These are phyloP conservation scores for Trypanosoma rangeli DNA, from an alignment of 208 protist species.

Conservation along the genomic window DNA sequence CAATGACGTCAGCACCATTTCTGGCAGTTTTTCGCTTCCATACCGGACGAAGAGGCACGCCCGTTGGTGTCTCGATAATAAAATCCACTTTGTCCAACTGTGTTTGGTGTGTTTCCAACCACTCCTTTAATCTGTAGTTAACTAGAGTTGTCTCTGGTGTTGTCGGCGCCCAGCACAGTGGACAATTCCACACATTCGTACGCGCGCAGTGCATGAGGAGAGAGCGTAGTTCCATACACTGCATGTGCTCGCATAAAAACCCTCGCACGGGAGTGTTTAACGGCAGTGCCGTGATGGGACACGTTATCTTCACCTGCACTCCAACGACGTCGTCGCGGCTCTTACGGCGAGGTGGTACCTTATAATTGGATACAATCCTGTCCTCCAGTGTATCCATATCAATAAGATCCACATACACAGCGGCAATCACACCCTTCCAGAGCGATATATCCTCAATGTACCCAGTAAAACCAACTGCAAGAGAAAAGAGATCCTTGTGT, in stretches of 20 bases:
- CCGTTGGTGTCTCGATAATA: conserved; percentile 54
- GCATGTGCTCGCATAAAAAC: conserved; percentile 68
- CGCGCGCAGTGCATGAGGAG: conserved; percentile 60
- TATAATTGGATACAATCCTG: conserved; percentile 48
- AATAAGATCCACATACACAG: conserved; percentile 60
- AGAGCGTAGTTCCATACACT: conserved; percentile 78
- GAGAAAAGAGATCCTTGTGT: conserved; percentile 43
- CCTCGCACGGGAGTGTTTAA: conserved; percentile 68
- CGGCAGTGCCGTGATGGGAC: conserved; percentile 62
- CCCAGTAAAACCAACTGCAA: conserved; percentile 56
- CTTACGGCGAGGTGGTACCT: not conserved
- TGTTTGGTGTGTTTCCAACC: conserved; percentile 47
- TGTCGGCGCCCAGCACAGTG: conserved; percentile 65
- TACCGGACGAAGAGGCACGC: conserved; percentile 22
- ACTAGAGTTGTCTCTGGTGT: conserved; percentile 54
- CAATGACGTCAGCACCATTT: conserved; percentile 23
- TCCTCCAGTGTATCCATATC: conserved; percentile 35
- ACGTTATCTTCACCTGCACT: conserved; percentile 56
- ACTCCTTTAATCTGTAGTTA: conserved; percentile 77
- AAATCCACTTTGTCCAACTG: conserved; percentile 47
- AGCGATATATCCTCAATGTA: conserved; percentile 47
- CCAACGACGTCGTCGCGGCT: conserved; percentile 31
- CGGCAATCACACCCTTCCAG: conserved; percentile 73
- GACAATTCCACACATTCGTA: conserved; percentile 86
- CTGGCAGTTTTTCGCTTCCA: conserved; percentile 24